A percentile compares a stretch with the other conserved stretches of the same genome.
These are phyloP conservation scores for Neurospora sublineolata DNA, from an alignment of 495 filamentous ascomycete genomes.

Conservation along the genomic window DNA sequence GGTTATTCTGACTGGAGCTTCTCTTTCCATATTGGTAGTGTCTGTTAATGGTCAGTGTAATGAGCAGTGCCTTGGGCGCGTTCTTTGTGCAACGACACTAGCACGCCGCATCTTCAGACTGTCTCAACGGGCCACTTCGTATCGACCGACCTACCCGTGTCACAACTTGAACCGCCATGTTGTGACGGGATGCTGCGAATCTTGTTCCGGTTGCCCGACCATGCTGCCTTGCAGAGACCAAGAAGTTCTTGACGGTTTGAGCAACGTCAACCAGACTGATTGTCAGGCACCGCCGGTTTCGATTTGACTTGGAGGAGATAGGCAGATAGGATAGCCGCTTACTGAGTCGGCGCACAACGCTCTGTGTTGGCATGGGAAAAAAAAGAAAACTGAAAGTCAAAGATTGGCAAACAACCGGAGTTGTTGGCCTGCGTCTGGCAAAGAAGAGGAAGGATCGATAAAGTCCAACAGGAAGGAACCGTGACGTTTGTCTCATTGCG, in stretches of 20 bases:
- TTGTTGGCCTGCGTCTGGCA: not conserved
- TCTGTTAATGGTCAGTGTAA: not conserved
- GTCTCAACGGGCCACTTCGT: conserved; percentile 1
- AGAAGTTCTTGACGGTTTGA: not conserved
- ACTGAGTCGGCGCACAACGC: not conserved
- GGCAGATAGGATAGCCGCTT: not conserved
- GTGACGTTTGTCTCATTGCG: not conserved
- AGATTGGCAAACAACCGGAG: not conserved
- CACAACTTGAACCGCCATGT: not conserved
- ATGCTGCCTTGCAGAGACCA: not conserved
- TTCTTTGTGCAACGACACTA: not conserved
- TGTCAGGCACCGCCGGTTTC: not conserved
- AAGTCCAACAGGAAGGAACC: not conserved
- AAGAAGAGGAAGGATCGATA: not conserved
- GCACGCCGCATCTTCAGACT: conserved; percentile 3
- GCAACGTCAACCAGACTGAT: not conserved
- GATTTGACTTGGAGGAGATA: not conserved
- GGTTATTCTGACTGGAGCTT: conserved; percentile 4
- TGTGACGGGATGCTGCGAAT: not conserved
- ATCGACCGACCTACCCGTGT: not conserved
- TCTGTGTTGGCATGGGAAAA: not conserved
- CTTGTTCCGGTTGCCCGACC: not conserved
- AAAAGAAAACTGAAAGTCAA: not conserved
- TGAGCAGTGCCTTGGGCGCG: not conserved
- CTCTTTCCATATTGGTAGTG: conserved; percentile 1